Conservation (phyloP, 257 asterid genomes). For the Marsdenia floribunda region DNA sequence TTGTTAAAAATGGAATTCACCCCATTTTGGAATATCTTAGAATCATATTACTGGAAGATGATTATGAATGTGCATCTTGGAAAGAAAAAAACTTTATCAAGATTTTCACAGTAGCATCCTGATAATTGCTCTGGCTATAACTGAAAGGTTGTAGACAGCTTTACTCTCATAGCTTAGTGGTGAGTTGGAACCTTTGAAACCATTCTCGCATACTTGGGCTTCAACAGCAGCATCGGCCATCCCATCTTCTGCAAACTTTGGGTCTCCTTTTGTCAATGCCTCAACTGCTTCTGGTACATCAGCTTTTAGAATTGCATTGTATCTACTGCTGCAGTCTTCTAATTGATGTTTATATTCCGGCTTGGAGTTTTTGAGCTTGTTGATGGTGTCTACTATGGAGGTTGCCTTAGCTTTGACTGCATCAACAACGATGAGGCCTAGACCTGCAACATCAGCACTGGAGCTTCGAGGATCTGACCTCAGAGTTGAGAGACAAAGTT, state of each 20-base stretch:
- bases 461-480: conserved; percentile 25
- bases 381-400: conserved; percentile 4
- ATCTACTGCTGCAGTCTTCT: conserved; percentile 1
- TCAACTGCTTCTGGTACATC: conserved; percentile 23
- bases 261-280: conserved; percentile 20
- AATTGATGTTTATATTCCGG: conserved; percentile 16
- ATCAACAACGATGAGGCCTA: conserved; percentile 31
- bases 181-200: conserved; percentile 14
- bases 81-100: not conserved
- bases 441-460: conserved; percentile 11
- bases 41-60: not conserved
- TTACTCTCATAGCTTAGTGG: conserved; percentile 5
- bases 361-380: conserved; percentile 13
- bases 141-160: conserved; percentile 24
- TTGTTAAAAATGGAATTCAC: not conserved
- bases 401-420: conserved; percentile 15
- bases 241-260: conserved; percentile 28
- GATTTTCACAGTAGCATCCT: conserved; percentile 21
- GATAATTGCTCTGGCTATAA: conserved; percentile 32
- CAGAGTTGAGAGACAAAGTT: conserved; percentile 28
- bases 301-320: conserved; percentile 19
- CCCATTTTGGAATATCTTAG: not conserved
- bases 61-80: not conserved
- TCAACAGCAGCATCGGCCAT: conserved; percentile 25
- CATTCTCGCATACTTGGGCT: conserved; percentile 18